Conservation (phyloP, 176 grass and related monocot species). For the Saccharum spontaneum region DNA sequence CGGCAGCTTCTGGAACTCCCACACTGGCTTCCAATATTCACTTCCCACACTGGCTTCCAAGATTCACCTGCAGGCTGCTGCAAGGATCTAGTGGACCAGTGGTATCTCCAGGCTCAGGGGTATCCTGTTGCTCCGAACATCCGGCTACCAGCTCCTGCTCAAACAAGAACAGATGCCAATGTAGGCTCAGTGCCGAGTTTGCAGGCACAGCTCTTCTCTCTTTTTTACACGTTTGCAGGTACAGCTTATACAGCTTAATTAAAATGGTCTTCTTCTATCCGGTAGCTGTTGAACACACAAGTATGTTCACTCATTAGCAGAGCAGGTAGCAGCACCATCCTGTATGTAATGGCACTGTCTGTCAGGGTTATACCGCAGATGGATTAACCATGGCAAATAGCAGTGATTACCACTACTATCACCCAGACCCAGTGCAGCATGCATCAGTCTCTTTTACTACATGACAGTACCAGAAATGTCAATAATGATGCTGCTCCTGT, state of each 20-base stretch:
- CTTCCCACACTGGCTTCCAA: neutral
- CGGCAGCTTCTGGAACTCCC: neutral
- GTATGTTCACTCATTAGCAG: neutral
- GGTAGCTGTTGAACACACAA: neutral
- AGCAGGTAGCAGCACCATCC: neutral
- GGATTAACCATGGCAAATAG: neutral
- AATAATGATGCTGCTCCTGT: conserved; percentile 13
- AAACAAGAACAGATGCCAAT: neutral
- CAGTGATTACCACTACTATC: neutral
- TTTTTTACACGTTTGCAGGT: too few relatives aligned
- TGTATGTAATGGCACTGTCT: neutral
- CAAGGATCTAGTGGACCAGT: neutral
- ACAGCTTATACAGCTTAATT: neutral
- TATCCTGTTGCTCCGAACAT: neutral
- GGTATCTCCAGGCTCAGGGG: neutral
- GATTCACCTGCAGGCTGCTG: neutral
- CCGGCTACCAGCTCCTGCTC: neutral
- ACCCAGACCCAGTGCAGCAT: neutral
- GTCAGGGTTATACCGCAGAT: neutral
- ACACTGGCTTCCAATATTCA: neutral
- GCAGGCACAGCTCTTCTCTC: neutral
- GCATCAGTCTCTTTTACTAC: neutral
- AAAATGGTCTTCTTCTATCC: neutral
- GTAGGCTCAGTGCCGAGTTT: neutral
- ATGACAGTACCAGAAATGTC: conserved; percentile 17